Base-by-base conservation (phyloP, 1,139 yeast genomes). In the Geotrichum klebahnii region DNA sequence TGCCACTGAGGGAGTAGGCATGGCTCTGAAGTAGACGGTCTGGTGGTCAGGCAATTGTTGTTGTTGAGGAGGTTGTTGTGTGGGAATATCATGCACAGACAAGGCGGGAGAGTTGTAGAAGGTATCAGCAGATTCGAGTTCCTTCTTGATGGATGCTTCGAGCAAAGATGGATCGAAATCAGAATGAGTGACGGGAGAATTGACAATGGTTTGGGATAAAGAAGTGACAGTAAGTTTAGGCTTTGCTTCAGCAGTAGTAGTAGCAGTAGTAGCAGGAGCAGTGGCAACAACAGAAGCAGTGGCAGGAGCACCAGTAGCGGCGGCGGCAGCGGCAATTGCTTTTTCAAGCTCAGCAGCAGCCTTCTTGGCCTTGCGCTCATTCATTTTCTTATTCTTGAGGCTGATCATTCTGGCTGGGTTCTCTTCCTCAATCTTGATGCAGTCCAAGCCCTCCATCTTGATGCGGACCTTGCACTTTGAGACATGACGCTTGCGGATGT, bases 401-500 rank as follows among this genome's bases (percentile, higher is more conserved):
- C 48, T 42, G 5, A 48, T 48, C 41, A 39, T 44, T 44, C 33
- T 48, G n/a, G 52, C 48, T 12, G 52, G 52, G 45, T 48, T 40
- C 34, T 48, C 52, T n/a, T 48, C 45, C 28, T 48, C 52, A 29
- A 44, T 44, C 38, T 44, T 48, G 45, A 48, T 48, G 37, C 46
- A 34, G 5, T 47, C 51, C 31, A 42, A 24, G 5, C 51, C 50
- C 33, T 47, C 47, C 38, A 36, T 26, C 33, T 35, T 34, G 35
- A 43, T 38, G 17, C 44, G 34, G 22, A 49, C 46, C 20, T 53
- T 54, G 48, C 65, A 62, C 45, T 55, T 61, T 28, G 37, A 38
- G 35, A 54, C 57, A 46, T 62, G 66, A 3, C 64, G 53, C 44
- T 61, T 62, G 20, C 64, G 54, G 35, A 61, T 62, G 37, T 62